phyloP scores from a whole-genome alignment of 106 monocot species.

The Ottelia alismoides region DNA sequence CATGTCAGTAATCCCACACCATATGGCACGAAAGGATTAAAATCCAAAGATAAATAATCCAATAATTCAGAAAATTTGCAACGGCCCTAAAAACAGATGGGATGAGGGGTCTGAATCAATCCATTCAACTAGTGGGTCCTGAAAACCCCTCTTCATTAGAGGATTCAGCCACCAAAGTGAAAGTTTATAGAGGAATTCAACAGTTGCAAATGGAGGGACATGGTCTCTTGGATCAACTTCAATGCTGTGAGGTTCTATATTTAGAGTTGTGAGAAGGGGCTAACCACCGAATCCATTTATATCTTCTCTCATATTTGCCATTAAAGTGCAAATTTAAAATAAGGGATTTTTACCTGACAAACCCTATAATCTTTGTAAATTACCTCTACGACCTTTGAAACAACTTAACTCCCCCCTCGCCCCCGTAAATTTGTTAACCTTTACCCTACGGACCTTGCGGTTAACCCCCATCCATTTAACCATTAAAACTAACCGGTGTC shows the following conservation, averaged over 20 bases:
- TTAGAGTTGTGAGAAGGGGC: conserved; percentile 31
- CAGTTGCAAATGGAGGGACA: conserved; percentile 38
- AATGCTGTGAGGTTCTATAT: neutral
- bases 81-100: too few species aligned
- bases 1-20: conserved; percentile 29
- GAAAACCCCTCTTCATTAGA: conserved; percentile 49
- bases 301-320: conserved; percentile 4
- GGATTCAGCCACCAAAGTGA: conserved; percentile 79
- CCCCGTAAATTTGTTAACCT: too few species aligned
- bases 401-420: too few species aligned
- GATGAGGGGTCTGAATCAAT: too few species aligned
- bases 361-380: too few species aligned
- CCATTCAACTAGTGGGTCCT: conserved; percentile 45
- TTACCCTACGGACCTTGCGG: too few species aligned
- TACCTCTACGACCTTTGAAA: too few species aligned
- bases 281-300: neutral
- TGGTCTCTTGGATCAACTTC: conserved; percentile 6
- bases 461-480: too few species aligned
- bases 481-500: too few species aligned
- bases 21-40: conserved; percentile 26
- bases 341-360: conserved; percentile 30
- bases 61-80: conserved; percentile 23
- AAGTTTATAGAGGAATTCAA: conserved; percentile 48
- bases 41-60: conserved; percentile 39
- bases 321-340: conserved; percentile 18